Conservation (phyloP, 2,329 filamentous ascomycete genomes). For the Xylaria sp. region DNA sequence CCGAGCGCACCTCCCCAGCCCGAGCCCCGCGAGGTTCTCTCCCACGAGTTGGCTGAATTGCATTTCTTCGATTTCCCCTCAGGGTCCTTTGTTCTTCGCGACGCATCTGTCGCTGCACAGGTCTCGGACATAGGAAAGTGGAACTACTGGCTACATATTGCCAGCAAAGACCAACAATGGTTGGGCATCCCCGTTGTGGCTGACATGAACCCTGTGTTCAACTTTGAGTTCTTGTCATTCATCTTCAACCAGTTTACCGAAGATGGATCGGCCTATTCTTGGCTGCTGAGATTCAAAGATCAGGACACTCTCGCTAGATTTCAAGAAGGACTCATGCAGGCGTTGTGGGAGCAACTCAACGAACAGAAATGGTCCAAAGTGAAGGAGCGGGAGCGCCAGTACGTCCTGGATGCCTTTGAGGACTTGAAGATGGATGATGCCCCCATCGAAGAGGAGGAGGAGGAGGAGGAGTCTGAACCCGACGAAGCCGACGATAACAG, state of each 20-base stretch:
- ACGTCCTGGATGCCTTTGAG: constrained; percentile 93
- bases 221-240: constrained; percentile 98
- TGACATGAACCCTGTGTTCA: constrained; percentile 97
- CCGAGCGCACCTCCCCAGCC: constrained; percentile 70
- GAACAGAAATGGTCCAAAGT: constrained; percentile 92
- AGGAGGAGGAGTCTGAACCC: constrained; percentile 56
- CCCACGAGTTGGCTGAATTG: constrained; percentile 79
- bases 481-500: constrained; percentile 68
- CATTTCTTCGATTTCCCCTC: constrained; percentile 92
- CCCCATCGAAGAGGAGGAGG: constrained; percentile 56
- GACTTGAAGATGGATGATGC: constrained; percentile 91
- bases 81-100: constrained; percentile 83
- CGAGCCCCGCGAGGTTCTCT: constrained; percentile 72
- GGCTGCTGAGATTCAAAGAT: constrained; percentile 91
- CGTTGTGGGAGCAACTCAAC: constrained; percentile 95
- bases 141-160: constrained; percentile 95
- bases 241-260: constrained; percentile 97
- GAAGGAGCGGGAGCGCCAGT: constrained; percentile 90
- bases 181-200: constrained; percentile 83
- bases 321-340: constrained; percentile 92
- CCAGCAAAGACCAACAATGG: constrained; percentile 78
- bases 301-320: constrained; percentile 81
- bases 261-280: constrained; percentile 91
- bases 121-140: constrained; percentile 88
- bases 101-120: constrained; percentile 73